Evolutionary conservation across 1,284 basidiomycete genomes (phyloP), one percentile per base, ranked within the genome.

Genomic region (Cutaneotrichosporon cyanovorans): DNA sequence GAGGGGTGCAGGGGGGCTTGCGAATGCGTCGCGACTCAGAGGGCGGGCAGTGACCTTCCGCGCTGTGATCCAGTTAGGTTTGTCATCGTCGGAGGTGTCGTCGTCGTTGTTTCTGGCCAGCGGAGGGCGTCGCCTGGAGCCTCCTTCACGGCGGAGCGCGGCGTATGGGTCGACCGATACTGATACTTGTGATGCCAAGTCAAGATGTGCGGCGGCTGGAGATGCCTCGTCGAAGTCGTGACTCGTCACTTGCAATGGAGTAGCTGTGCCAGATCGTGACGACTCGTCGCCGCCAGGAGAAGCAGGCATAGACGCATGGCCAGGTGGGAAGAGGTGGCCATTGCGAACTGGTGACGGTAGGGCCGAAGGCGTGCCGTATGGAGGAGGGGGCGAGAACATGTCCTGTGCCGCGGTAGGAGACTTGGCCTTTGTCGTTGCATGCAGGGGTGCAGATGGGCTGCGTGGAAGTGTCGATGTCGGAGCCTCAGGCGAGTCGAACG

Each of bases 141-240:
- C 18, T 8, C 40, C 50, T 8, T 21, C 37, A 11, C 53, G 48
- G 1, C 60, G 51, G 7, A 63, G 47, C 7, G 56, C 53, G 6
- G 53, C 56, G 39, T 62, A 65, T 3, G 59, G 59, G 37, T 59
- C 49, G 8, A 46, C 35, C 1, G 55, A 55, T 1, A 34, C 34
- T 2, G 34, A 18, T 14, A 31, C 35, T 42, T 57, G 58, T 6
- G 50, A 32, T 3, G 40, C 38, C 52, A 59, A 59, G 36, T 38
- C n/a, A 34, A 58, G 53, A 38, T 60, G 43, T 5, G 37, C 16
- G 53, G 48, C 11, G 53, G 54, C 6, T 2, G 35, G 15, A 9
- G 42, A 25, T 10, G 35, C 42, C 16, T 33, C 16, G 15, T 35
- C 23, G 7, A 22, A 21, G 32, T 20, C 16, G n/a, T n/a, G 15